phyloP scores from a whole-genome alignment of 2,329 filamentous ascomycete genomes.

The Penicillium hordei region DNA sequence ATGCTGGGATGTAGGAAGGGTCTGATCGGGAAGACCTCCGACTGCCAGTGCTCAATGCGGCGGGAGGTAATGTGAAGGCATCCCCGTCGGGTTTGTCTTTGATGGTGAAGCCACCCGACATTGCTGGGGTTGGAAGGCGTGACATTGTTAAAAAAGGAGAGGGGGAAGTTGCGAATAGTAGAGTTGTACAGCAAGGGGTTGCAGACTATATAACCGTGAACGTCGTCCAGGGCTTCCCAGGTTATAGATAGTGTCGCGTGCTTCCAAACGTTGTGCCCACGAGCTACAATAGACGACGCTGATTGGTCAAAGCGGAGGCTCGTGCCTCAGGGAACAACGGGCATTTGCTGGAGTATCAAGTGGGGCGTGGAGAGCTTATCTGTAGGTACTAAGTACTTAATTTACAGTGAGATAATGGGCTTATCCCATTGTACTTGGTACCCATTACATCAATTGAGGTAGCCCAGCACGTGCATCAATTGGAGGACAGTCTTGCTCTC shows the following conservation, averaged over 20 bases:
- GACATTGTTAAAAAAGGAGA: constrained; percentile 29
- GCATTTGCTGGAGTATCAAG: constrained; percentile 24
- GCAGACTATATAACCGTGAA: constrained; percentile 16
- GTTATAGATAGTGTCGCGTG: constrained; percentile 36
- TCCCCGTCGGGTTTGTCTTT: constrained; percentile 40
- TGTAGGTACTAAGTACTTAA: constrained; percentile 4
- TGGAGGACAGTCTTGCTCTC: constrained; percentile 1
- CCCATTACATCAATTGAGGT: background rate
- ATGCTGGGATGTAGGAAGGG: constrained; percentile 33
- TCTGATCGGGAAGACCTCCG: constrained; percentile 33
- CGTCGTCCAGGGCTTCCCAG: background rate
- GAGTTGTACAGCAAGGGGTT: constrained; percentile 2
- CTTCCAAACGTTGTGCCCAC: constrained; percentile 31
- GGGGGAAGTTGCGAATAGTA: constrained; percentile 1
- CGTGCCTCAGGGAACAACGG: constrained; percentile 28
- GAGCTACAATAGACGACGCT: constrained; percentile 22
- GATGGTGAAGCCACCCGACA: constrained; percentile 41
- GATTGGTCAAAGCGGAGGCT: constrained; percentile 29
- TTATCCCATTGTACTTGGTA: background rate
- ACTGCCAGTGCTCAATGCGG: constrained; percentile 33
- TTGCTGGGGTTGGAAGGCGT: constrained; percentile 40
- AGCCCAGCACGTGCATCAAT: constrained; percentile 24
- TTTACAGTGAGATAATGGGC: background rate
- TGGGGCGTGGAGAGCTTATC: constrained; percentile 26
- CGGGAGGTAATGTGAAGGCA: constrained; percentile 38